Evolutionary conservation across 495 filamentous ascomycete species (phyloP).

Genomic region (Pseudoneurospora amorphoporcata): DNA sequence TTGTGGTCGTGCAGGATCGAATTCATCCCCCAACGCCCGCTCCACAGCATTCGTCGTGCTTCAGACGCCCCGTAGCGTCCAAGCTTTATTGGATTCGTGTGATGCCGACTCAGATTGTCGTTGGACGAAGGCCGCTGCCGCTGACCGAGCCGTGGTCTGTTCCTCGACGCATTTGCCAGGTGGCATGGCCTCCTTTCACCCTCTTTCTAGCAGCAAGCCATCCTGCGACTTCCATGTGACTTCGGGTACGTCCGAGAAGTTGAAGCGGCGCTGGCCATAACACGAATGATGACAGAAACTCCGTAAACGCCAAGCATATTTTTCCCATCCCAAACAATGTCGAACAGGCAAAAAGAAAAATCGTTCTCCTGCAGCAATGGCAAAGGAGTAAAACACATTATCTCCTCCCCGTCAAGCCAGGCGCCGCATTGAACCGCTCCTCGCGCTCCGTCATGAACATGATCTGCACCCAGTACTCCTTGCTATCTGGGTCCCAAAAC

Average conservation of each 20-base stretch:
- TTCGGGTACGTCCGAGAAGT: neutral
- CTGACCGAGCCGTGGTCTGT: neutral
- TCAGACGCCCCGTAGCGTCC: neutral
- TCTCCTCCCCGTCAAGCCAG: slow-evolving; percentile 55
- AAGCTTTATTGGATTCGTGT: neutral
- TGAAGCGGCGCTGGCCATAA: neutral
- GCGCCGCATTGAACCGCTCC: slow-evolving; percentile 89
- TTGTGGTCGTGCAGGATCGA: neutral
- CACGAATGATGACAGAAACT: neutral
- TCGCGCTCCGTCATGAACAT: slow-evolving; percentile 99
- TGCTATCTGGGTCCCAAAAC: slow-evolving; percentile 91
- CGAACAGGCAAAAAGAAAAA: neutral
- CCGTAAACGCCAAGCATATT: neutral
- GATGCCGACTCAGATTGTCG: neutral
- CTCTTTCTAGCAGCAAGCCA: neutral
- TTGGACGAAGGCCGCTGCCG: neutral
- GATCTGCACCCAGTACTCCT: slow-evolving; percentile 98
- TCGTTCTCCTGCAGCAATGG: neutral
- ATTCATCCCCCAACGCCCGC: neutral
- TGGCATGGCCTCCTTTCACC: neutral
- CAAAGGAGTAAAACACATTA: slow-evolving; percentile 8
- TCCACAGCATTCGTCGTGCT: neutral
- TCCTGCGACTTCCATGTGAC: neutral
- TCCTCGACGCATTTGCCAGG: no score
- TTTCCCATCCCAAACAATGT: neutral